Percentiles rank a stretch among this genome's conserved stretches.
Evolutionary conservation across 1,284 basidiomycete species (phyloP).

Genomic region (Trichosporon coremiiforme): DNA sequence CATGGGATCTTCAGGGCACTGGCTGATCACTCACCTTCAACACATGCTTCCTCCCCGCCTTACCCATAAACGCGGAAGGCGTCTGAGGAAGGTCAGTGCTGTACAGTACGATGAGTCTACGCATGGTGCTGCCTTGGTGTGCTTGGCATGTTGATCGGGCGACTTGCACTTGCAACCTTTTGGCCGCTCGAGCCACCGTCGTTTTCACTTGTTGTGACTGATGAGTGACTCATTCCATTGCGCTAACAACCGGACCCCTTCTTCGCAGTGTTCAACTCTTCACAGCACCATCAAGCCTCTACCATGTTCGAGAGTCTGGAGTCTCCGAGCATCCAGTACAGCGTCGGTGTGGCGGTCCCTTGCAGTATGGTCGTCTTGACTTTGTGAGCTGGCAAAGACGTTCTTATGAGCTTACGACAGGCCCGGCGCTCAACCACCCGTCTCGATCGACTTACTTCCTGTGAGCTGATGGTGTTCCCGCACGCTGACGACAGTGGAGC

Average conservation of each 20-base stretch:
- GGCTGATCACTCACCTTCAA: not conserved
- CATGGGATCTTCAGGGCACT: not conserved
- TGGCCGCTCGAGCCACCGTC: no score
- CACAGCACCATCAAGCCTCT: not conserved
- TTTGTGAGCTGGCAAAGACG: not conserved
- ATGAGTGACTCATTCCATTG: not conserved
- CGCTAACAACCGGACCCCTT: not conserved
- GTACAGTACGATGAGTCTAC: not conserved
- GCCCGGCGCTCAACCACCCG: not conserved
- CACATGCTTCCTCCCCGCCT: not conserved
- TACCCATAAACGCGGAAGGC: not conserved
- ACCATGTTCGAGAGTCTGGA: not conserved
- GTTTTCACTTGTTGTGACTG: no score
- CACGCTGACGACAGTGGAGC: not conserved
- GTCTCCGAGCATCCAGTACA: not conserved
- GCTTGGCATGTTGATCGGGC: no score
- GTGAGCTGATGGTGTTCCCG: not conserved
- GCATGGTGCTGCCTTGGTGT: no score
- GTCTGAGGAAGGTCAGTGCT: not conserved
- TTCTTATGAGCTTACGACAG: not conserved
- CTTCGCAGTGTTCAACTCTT: not conserved
- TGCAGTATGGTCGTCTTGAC: not conserved
- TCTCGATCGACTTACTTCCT: not conserved
- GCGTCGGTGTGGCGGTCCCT: not conserved
- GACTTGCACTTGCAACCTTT: no score